phyloP scores from a whole-genome alignment of 371 early-diverging fungal species.

The Mucor irregularis region DNA sequence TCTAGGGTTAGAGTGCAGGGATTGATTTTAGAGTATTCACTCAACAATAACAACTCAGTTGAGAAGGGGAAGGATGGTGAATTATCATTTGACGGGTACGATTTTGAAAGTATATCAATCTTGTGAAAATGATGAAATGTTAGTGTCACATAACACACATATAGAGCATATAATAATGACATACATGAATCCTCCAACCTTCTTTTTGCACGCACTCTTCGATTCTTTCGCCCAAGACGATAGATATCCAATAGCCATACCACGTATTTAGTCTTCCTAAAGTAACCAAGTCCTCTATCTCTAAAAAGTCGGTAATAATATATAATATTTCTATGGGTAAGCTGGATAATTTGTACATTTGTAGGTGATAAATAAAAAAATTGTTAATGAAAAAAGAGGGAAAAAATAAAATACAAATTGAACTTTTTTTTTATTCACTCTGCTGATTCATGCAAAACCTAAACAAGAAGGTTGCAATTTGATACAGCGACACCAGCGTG shows the following conservation, averaged over 20 bases:
- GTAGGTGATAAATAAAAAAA: not conserved
- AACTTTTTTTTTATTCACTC: not conserved
- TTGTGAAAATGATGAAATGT: not conserved
- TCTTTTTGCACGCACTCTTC: conserved; percentile 5
- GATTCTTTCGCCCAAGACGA: conserved; percentile 18
- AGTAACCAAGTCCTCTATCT: conserved; percentile 11
- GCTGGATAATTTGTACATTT: conserved; percentile 21
- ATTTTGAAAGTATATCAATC: conserved; percentile 25
- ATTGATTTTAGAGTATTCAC: conserved; percentile 16
- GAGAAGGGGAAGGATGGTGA: conserved; percentile 13
- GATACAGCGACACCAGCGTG: no score
- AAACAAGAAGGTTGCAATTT: no score
- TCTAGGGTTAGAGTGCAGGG: conserved; percentile 19
- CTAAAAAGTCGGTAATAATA: conserved; percentile 2
- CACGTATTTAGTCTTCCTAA: conserved; percentile 21
- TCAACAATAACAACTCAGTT: conserved; percentile 13
- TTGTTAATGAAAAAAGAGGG: conserved; percentile 3
- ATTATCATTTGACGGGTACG: conserved; percentile 6
- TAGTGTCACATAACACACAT: not conserved
- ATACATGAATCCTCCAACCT: conserved; percentile 29
- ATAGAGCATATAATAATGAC: not conserved
- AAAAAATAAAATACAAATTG: conserved; percentile 7
- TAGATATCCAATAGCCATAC: conserved; percentile 24
- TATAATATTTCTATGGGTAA: conserved; percentile 26
- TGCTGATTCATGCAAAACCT: conserved; percentile 6